Evolutionary conservation across 257 asterid species (phyloP).

Genomic region (Haberlea rhodopensis): DNA sequence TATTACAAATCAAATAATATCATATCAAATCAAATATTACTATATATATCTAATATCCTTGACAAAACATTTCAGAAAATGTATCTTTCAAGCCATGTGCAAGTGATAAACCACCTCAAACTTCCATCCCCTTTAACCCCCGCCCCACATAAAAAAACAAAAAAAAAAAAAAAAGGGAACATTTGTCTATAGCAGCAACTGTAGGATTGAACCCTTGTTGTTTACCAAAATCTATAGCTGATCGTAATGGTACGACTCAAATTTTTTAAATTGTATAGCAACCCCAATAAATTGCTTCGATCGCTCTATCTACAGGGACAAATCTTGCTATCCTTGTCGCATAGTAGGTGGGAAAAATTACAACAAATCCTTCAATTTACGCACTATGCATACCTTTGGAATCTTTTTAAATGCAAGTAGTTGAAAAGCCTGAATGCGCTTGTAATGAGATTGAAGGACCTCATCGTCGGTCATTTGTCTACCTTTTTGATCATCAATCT

Average conservation of each 20-base stretch:
- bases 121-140: neutral
- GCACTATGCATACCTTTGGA: constrained; percentile 58
- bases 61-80: too few species aligned
- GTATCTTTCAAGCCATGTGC: neutral
- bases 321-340: neutral
- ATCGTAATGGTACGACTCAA: neutral
- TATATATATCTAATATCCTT: too few species aligned
- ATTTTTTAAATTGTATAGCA: too few species aligned
- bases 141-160: too few species aligned
- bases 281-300: too few species aligned
- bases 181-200: too few species aligned
- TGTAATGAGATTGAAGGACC: constrained; percentile 88
- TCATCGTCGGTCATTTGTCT: constrained; percentile 98
- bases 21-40: too few species aligned
- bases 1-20: too few species aligned
- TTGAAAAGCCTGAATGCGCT: constrained; percentile 93
- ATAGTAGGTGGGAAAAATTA: too few species aligned
- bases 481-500: constrained; percentile 91
- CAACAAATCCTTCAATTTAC: neutral
- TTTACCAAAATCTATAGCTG: too few species aligned
- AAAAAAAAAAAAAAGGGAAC: too few species aligned
- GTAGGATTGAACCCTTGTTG: too few species aligned
- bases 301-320: neutral
- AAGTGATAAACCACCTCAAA: neutral
- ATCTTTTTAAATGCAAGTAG: constrained; percentile 76